Evolutionary conservation across 1,139 yeast genomes (phyloP), one percentile per base, ranked within the genome.

Genomic region (Yamadazyma conglobata): DNA sequence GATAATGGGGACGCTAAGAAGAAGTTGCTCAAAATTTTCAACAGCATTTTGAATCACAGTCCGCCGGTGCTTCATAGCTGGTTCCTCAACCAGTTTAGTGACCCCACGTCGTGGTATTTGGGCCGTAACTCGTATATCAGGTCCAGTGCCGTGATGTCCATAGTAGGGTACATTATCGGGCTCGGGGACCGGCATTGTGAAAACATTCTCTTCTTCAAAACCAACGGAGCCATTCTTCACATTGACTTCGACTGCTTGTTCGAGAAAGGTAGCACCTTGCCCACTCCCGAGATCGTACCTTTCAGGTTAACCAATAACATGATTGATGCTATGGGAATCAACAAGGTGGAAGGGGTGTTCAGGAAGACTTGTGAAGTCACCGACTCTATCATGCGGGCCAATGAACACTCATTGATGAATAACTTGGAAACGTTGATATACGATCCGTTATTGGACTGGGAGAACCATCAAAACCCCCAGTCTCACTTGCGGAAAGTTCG

Each of bases 131-230:
- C 70, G 16, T 93, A 76, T 51, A 78, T 86, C 0, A 66, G 95
- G 32, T 79, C 96, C 0, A 64, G 86, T 16, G 96, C 97, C 0
- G 98, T 89, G 0, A 93, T 93, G 98, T 89, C 97, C 0, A 88
- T 93, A 66, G 95, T 91, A 6, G 98, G 99, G 0, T 87, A 85
- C 52, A 78, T 91, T 34, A 67, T 83, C 26, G 93, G 95, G 5
- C 69, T 93, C 30, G 99, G 99, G 13, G 99, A 93, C 56, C 69
- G 99, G 18, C 99, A 93, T 52, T 85, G 95, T 47, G 98, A 93
- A 50, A 93, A 93, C 50, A 76, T 93, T 15, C 58, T 93, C 33
- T 64, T 91, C 28, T 75, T 82, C 48, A 80, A 82, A 43, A 73
- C 71, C 25, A 73, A 78, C 2, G 98, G 98, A 1, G 78, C 78